Evolutionary conservation across 2,329 filamentous ascomycete genomes (phyloP).

Genomic region (Nemania sp.): DNA sequence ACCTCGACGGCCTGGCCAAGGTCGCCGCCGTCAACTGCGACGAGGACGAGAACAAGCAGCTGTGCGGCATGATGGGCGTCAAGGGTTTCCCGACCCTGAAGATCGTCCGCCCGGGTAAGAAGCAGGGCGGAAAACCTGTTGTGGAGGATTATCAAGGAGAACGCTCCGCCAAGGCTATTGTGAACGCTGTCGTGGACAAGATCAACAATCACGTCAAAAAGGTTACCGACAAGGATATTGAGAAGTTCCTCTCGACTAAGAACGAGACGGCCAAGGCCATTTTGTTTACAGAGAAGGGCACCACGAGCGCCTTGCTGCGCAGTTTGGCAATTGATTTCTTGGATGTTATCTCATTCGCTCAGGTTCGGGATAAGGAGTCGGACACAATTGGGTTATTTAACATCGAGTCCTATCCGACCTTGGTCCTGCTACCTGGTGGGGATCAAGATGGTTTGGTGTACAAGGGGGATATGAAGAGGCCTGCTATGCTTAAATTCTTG

Average conservation of each 20-base stretch:
- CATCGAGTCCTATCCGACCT: constrained; percentile 75
- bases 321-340: constrained; percentile 90
- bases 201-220: constrained; percentile 91
- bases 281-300: constrained; percentile 91
- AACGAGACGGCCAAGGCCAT: constrained; percentile 80
- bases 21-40: constrained; percentile 96
- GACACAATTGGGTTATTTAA: constrained; percentile 73
- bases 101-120: constrained; percentile 77
- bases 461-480: constrained; percentile 83
- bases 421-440: constrained; percentile 77
- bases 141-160: constrained; percentile 91
- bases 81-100: constrained; percentile 96
- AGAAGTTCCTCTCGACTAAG: constrained; percentile 69
- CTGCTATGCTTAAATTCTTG: constrained; percentile 78
- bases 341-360: constrained; percentile 75
- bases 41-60: constrained; percentile 84
- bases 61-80: constrained; percentile 84
- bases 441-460: constrained; percentile 72
- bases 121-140: constrained; percentile 70
- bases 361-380: constrained; percentile 81
- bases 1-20: constrained; percentile 87
- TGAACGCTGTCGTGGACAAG: constrained; percentile 80
- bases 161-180: constrained; percentile 82
- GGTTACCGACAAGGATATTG: constrained; percentile 77
- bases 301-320: constrained; percentile 79